Base-by-base conservation (phyloP, 108 stramenopile species). In the Stephanodiscus triporus region DNA sequence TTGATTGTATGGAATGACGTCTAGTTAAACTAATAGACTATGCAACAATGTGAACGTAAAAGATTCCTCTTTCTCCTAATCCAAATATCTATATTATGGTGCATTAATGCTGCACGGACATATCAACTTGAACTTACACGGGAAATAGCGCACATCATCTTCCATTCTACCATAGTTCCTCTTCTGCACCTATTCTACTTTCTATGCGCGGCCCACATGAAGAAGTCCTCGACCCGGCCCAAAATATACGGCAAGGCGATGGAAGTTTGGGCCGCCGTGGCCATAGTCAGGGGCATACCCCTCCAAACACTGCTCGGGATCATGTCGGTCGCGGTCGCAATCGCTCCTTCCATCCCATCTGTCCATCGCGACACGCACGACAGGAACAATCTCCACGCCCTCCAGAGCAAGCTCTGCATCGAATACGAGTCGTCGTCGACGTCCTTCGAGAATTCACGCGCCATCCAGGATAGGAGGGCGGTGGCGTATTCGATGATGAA, bases 211-310 rank as follows among this genome's bases (percentile, higher is more conserved):
- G 75, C 45, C 40, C 58, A 48, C 56, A 80, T 78, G 73, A 90
- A 91, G 66, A 87, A 87, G 40, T 88, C 86, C 76, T 94, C 92
- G 24, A 88, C 85, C 26, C 84, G 64, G 48, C 83, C 66, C 55
- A 94, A 63, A 9, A 63, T 63, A 59, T 57, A 89, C 17, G 92
- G 92, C 3, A 91, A 65, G 0, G 77, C 70, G 55, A 90, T 48
- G 26, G 84, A 65, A n/a, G 77, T 75, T 43, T 89, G 68, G 7
- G 83, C 59, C 4, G 81, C 70, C 1, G 89, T 87, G 38, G 89
- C 29, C 11, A 94, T 64, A 9, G 89, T 84, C 34, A 88, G 27
- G 17, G 90, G 89, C 60, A 90, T 51, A 0, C 72, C 66, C 49
- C 84, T 73, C 93, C 87, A 88, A 22, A 88, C 75, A 14, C 72